A percentile compares a stretch with the other conserved stretches of the same genome.
Conservation (phyloP, 805 yeast species). For the Danielia oregonensis region DNA sequence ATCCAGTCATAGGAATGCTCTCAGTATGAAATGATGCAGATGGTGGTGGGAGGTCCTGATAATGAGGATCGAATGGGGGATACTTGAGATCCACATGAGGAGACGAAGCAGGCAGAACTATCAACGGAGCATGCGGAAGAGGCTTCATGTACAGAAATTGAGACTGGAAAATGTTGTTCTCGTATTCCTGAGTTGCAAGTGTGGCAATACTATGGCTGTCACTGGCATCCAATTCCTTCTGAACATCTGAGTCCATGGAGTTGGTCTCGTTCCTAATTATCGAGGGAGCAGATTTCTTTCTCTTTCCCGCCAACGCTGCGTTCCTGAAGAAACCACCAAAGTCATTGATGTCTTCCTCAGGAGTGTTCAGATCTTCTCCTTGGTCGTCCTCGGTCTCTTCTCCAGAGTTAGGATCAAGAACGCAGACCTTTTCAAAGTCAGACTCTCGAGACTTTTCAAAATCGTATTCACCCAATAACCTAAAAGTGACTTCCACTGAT, state of each 20-base stretch:
- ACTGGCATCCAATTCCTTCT: not conserved
- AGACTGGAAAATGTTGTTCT: conserved; percentile 32
- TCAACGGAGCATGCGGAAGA: conserved; percentile 9
- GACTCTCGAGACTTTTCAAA: conserved; percentile 9
- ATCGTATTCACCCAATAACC: conserved; percentile 70
- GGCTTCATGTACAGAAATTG: conserved; percentile 26
- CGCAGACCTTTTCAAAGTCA: conserved; percentile 12
- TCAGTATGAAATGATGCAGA: not conserved
- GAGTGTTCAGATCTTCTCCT: not conserved
- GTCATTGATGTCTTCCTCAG: not conserved
- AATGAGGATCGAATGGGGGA: too few species aligned
- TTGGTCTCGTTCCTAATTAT: not conserved
- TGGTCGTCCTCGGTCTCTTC: not conserved
- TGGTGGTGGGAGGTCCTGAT: too few species aligned
- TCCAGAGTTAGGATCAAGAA: conserved; percentile 1
- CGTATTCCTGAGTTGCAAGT: conserved; percentile 36
- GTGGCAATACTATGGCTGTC: conserved; percentile 31
- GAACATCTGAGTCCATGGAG: not conserved
- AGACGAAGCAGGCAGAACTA: not conserved
- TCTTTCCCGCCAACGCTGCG: not conserved
- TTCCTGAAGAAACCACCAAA: not conserved
- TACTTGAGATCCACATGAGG: too few species aligned
- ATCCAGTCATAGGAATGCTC: not conserved
- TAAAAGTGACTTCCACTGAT: conserved; percentile 60
- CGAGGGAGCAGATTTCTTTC: not conserved